A percentile compares a stretch with the other conserved stretches of the same genome.
Evolutionary conservation across 2,329 filamentous ascomycete species (phyloP).

Genomic region (Epichloe gansuensis): DNA sequence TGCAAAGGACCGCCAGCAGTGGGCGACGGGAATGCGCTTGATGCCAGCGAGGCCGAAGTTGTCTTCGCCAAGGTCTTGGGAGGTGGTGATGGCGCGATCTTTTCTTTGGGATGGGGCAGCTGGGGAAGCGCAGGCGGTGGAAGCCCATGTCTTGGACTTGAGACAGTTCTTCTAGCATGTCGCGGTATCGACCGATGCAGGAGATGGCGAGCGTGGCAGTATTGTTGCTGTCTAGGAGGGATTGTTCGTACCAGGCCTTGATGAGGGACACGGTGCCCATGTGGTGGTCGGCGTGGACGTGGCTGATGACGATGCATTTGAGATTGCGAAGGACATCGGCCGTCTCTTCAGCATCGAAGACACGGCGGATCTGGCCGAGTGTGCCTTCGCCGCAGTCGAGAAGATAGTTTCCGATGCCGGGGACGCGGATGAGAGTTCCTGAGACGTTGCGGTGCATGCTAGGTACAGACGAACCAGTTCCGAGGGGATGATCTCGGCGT

Average conservation of each 20-base stretch:
- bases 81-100: constrained; percentile 20
- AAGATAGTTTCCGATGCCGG: constrained; percentile 75
- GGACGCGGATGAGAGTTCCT: constrained; percentile 71
- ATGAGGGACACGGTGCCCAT: constrained; percentile 75
- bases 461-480: constrained; percentile 81
- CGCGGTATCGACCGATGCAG: constrained; percentile 58
- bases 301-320: constrained; percentile 81
- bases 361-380: constrained; percentile 69
- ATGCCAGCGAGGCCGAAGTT: constrained; percentile 53
- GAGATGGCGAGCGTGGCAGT: constrained; percentile 48
- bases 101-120: constrained; percentile 12
- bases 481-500: constrained; percentile 75
- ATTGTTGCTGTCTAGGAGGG: constrained; percentile 20
- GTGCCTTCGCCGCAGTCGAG: constrained; percentile 91
- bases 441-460: constrained; percentile 96
- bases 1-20: constrained; percentile 71
- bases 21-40: constrained; percentile 54
- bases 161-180: constrained; percentile 70
- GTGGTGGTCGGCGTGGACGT: constrained; percentile 93
- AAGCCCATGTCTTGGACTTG: constrained; percentile 67
- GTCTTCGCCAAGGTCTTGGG: constrained; percentile 28
- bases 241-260: constrained; percentile 61
- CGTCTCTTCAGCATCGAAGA: constrained; percentile 54
- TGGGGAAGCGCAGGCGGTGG: constrained; percentile 31
- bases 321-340: constrained; percentile 64